Evolutionary conservation across 805 yeast species (phyloP).

Genomic region (Alloascoidea hylecoeti): DNA sequence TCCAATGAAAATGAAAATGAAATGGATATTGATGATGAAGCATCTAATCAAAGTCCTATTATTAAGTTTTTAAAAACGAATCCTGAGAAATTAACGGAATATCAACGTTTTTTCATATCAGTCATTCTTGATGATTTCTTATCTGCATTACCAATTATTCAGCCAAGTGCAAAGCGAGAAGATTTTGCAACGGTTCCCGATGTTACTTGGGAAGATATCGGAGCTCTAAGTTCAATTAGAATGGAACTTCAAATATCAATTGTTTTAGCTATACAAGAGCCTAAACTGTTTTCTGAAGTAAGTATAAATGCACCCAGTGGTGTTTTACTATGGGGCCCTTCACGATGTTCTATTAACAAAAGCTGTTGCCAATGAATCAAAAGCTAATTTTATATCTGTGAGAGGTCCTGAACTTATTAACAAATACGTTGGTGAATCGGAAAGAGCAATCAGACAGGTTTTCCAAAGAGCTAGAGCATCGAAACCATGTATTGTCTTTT

Average conservation of each 20-base stretch:
- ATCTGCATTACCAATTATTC: constrained; percentile 80
- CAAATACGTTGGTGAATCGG: constrained; percentile 94
- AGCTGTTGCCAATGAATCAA: constrained; percentile 95
- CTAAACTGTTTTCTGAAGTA: constrained; percentile 77
- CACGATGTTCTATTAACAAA: constrained; percentile 95
- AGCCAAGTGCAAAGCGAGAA: constrained; percentile 95
- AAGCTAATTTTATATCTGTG: constrained; percentile 91
- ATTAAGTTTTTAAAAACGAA: constrained; percentile 59
- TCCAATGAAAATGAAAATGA: constrained; percentile 20
- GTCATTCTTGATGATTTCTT: constrained; percentile 73
- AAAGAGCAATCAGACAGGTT: constrained; percentile 86
- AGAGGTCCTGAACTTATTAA: constrained; percentile 93
- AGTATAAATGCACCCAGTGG: constrained; percentile 97
- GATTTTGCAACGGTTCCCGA: constrained; percentile 98
- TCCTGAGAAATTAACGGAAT: constrained; percentile 66
- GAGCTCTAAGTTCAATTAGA: constrained; percentile 70
- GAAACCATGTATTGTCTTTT: constrained; percentile 86
- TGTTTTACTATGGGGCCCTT: constrained; percentile 97
- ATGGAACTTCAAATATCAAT: constrained; percentile 94
- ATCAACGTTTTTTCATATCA: constrained; percentile 62
- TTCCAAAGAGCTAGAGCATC: constrained; percentile 88
- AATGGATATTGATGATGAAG: constrained; percentile 6
- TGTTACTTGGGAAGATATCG: constrained; percentile 90
- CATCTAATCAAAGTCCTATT: constrained; percentile 18
- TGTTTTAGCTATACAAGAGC: constrained; percentile 90